These are phyloP conservation scores for Kockovaella imperatae DNA, from an alignment of 768 basidiomycete species.

Conservation along the genomic window DNA sequence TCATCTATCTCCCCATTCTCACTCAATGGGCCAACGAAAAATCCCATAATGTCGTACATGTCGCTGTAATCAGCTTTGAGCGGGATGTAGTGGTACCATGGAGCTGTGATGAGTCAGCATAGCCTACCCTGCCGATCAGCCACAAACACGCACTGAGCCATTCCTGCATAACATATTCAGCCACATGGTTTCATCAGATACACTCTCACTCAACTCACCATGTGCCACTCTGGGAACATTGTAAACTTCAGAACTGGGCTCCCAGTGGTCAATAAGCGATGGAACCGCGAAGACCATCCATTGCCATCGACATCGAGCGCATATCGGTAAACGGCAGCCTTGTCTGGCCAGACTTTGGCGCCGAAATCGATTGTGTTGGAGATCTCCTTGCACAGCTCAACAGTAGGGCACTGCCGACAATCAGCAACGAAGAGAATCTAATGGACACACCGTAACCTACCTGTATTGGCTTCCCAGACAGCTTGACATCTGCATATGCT, in stretches of 20 bases:
- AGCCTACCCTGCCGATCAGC: not conserved
- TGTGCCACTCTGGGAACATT: slow-evolving; percentile 65
- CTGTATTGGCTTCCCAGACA: slow-evolving; percentile 49
- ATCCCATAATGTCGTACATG: slow-evolving; percentile 61
- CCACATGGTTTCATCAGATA: not conserved
- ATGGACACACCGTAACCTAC: slow-evolving; percentile 11
- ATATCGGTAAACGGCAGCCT: slow-evolving; percentile 59
- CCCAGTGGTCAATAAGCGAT: slow-evolving; percentile 57
- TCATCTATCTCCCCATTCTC: slow-evolving; percentile 52
- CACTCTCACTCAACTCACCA: slow-evolving; percentile 16
- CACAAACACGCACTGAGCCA: slow-evolving; percentile 31
- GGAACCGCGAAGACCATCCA: slow-evolving; percentile 66
- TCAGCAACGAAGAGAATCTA: not conserved
- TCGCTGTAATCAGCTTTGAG: slow-evolving; percentile 58
- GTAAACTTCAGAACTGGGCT: slow-evolving; percentile 63
- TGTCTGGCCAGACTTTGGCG: slow-evolving; percentile 47
- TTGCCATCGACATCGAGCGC: slow-evolving; percentile 43
- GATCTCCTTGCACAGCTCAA: slow-evolving; percentile 49
- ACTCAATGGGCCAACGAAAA: slow-evolving; percentile 56
- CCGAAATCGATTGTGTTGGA: slow-evolving; percentile 52
- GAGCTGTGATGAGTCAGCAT: slow-evolving; percentile 39
- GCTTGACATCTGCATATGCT: slow-evolving; percentile 58
- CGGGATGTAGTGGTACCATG: slow-evolving; percentile 71
- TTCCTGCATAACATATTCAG: slow-evolving; percentile 14
- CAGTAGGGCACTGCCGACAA: slow-evolving; percentile 10